Base-by-base conservation (phyloP, 352 stramenopile genomes). In the Pythium biforme region DNA sequence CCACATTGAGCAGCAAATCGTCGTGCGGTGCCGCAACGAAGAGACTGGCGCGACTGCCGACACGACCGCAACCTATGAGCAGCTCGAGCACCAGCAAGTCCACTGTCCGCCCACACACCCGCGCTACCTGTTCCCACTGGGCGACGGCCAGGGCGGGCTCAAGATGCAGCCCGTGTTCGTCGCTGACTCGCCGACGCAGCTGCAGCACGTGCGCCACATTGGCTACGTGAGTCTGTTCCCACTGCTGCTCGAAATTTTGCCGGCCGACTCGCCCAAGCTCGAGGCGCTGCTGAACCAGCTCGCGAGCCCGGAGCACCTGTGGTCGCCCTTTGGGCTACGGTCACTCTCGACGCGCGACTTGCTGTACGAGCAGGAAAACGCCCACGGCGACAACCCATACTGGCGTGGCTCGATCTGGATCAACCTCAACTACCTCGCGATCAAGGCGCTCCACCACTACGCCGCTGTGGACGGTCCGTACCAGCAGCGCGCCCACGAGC, bases 321-420 rank as follows among this genome's bases (percentile, higher is more conserved):
- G 83, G 78, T 89, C 79, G 3, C 83, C 81, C 17, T 90, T 83
- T 54, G 86, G 86, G 1, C 62, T 98, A 43, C 82, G 92, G 19
- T 98, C 91, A 1, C 70, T 98, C 55, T 94, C 91, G 37, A 93
- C 83, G 2, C 69, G 45, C 1, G 86, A 97, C 57, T 57, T 79
- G 33, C 94, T 97, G 27, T 98, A 96, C 68, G 83, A 95, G 53
- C 77, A 83, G 23, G 85, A 89, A 58, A 97, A 98, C 43, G 85
- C 89, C 7, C 81, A 87, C n/a, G 88, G 90, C 5, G 90, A 98
- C 65, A 90, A 91, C 39, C 90, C 90, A 29, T 97, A 97, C 74
- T 98, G 94, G 94, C 83, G 94, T 51, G 94, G 94, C 39, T 80
- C 92, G 39, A 97, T 98, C 59, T 98, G 94, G 94, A 92, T 98